These are phyloP conservation scores for Volvox carteri DNA, from an alignment of 163 green algal genomes.

Conservation along the genomic window DNA sequence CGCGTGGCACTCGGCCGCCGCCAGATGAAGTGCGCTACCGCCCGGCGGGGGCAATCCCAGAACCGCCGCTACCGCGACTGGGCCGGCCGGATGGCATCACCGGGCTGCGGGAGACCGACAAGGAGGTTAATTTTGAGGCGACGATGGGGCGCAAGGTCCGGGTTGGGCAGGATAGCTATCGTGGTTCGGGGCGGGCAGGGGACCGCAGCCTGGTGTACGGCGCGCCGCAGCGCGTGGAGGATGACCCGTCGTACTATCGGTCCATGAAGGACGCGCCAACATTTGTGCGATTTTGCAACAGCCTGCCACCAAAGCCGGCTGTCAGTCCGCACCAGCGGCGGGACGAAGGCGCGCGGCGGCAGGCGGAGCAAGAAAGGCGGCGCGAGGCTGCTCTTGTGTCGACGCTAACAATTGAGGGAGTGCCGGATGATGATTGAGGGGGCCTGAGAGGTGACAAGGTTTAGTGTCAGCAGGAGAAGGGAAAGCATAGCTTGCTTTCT, in stretches of 20 bases:
- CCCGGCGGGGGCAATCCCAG: not conserved
- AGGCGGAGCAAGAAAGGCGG: slow-evolving; percentile 45
- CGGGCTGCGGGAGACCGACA: slow-evolving; percentile 57
- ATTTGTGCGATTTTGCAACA: slow-evolving; percentile 60
- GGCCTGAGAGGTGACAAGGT: too few relatives aligned
- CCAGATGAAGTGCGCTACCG: slow-evolving; percentile 21
- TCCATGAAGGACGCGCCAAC: slow-evolving; percentile 63
- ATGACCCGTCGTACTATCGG: slow-evolving; percentile 58
- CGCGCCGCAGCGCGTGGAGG: slow-evolving; percentile 53
- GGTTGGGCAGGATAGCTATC: slow-evolving; percentile 57
- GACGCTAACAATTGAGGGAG: slow-evolving; percentile 38
- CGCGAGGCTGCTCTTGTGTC: slow-evolving; percentile 55
- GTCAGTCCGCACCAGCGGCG: slow-evolving; percentile 63
- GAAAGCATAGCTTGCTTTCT: too few relatives aligned
- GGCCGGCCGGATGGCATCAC: slow-evolving; percentile 52
- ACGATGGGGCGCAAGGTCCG: slow-evolving; percentile 61
- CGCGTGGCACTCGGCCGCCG: slow-evolving; percentile 15
- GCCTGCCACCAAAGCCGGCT: slow-evolving; percentile 53
- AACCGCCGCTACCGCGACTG: slow-evolving; percentile 58
- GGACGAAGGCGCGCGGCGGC: slow-evolving; percentile 28
- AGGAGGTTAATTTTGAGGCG: slow-evolving; percentile 60
- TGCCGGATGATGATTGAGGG: slow-evolving; percentile 45
- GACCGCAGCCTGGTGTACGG: slow-evolving; percentile 59
- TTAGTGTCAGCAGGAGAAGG: too few relatives aligned
- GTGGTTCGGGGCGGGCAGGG: slow-evolving; percentile 53